These are phyloP conservation scores for Calonectria multiphialidica DNA, from an alignment of 2,329 filamentous ascomycete species.

Conservation along the genomic window DNA sequence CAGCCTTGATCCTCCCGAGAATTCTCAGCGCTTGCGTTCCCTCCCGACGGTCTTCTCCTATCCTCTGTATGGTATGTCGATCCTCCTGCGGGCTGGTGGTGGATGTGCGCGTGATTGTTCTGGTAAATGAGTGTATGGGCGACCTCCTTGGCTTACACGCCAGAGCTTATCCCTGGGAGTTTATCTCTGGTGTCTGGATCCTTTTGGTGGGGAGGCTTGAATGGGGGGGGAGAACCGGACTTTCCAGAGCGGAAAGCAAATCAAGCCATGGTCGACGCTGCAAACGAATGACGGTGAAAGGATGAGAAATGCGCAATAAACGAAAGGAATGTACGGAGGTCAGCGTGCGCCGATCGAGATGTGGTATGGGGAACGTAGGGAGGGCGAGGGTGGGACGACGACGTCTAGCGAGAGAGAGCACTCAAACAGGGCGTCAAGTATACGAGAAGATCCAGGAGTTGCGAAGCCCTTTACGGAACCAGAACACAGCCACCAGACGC, in stretches of 20 bases:
- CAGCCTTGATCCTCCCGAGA: background rate
- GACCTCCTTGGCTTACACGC: slow-evolving; percentile 13
- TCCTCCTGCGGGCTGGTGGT: background rate
- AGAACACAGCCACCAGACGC: background rate
- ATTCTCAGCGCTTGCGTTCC: background rate
- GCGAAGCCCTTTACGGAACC: background rate
- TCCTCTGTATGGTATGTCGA: background rate
- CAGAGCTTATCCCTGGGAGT: background rate
- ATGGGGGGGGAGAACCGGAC: background rate
- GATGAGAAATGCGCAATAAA: background rate
- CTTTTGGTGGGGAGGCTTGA: background rate
- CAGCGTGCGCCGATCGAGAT: background rate
- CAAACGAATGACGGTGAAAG: background rate
- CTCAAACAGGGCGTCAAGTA: background rate
- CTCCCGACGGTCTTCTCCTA: background rate
- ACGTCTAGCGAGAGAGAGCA: background rate
- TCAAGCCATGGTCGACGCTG: slow-evolving; percentile 14
- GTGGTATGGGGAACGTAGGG: background rate
- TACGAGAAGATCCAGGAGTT: background rate
- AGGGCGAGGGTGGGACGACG: background rate
- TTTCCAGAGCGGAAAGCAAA: slow-evolving; percentile 6
- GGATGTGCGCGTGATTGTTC: background rate
- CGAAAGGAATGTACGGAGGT: background rate
- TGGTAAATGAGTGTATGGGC: background rate
- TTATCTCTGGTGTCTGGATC: background rate